Evolutionary conservation across 169 alveolate genomes (phyloP), one percentile per base, ranked within the genome.

Genomic region (Eimeria brunetti): DNA sequence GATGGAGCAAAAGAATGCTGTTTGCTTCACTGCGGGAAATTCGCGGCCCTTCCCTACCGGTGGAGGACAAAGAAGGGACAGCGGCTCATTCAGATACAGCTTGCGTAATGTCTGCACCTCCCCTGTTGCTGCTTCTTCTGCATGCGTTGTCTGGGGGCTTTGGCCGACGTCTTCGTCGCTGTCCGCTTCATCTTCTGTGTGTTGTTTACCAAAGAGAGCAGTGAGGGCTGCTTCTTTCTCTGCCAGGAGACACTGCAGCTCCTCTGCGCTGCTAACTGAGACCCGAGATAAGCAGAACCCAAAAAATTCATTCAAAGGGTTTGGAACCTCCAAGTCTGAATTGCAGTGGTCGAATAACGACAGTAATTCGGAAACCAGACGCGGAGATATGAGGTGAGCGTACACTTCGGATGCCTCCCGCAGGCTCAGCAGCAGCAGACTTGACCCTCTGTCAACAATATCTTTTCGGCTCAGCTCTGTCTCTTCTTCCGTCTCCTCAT

Each of bases 261-360:
- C 90, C 36, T 51, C 56, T 53, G 76, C 20, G 5, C 51, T 51
- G 75, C 30, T 30, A 11, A 14, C 16, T 22, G 20, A 2, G 41
- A 8, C 36, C 41, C 33, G 51, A 6, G 67, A 18, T 1, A 30
- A 22, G 46, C 90, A 83, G 22, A n/a, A 58, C 7, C 76, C 49
- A 22, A 83, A 51, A 24, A 83, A 83, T 1, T 51, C 69, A 36
- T 83, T 83, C 2, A 83, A 75, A 18, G 90, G 90, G 90, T 83
- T 83, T 33, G 90, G 58, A 20, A 20, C 36, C 11, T 83, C 76
- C 56, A 83, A 33, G 73, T 83, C 90, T 14, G 90, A 56, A 38
- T 83, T 83, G 67, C 90, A 83, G 41, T 51, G 90, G 76, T 83
- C 90, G 56, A 83, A 83, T 51, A 83, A 58, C 38, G 90, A 83